Base-by-base conservation (phyloP, 1,139 yeast species). In the Taiozyma sp. region DNA sequence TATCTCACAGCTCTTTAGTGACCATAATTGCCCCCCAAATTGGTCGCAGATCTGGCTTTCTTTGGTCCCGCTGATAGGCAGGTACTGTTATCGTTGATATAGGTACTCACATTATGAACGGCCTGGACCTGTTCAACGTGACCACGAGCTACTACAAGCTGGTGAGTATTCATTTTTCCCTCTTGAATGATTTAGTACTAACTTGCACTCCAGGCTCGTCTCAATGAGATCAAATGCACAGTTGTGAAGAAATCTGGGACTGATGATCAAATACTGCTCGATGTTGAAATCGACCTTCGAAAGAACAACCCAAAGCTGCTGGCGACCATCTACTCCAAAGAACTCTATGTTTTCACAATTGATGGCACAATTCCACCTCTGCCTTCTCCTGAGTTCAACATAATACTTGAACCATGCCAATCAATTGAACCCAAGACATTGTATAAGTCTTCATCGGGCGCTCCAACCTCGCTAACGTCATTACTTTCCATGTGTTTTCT, bases 321-420 rank as follows among this genome's bases (percentile, higher is more conserved):
- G 44, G 75, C 83, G 6, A 78, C 84, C 14, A 74, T 83, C 51
- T 76, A 81, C 60, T 79, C 83, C 56, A 81, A 82, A 56, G 83
- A 80, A 50, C 68, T 85, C 11, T 85, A 85, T 78, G 73, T 80
- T 47, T 78, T 85, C 54, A 72, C 76, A 54, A 69, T 77, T 49
- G 67, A 69, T 47, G 69, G 64, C 39, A 56, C 61, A n/a, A 59
- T 57, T 7, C 67, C 65, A 4, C 71, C 76, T 3, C 48, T 46
- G 56, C 70, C 74, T 0, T 53, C 59, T 24, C 50, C 53, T 10
- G 54, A 56, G 37, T 66, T 62, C 51, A 55, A 69, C 16, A 58
- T 76, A 32, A 63, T 62, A 66, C 66, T 43, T 68, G 71, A 39
- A 67, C 72, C 46, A 68, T 74, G 10, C 65, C 67, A 35, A 53